Evolutionary conservation across 129 eudicot genomes (phyloP).

Genomic region (Centella asiatica): DNA sequence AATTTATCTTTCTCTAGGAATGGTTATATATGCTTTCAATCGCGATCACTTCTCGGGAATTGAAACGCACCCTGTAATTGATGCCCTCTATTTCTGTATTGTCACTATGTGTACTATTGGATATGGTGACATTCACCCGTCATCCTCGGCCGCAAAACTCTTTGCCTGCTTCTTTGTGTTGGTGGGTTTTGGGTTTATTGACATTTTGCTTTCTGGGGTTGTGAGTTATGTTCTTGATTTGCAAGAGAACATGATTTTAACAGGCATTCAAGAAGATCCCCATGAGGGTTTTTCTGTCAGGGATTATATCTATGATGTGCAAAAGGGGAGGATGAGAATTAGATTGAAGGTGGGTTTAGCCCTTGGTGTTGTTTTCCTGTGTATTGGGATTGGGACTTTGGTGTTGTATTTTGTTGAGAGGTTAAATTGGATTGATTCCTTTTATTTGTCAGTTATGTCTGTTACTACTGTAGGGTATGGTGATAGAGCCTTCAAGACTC

Average conservation of each 20-base stretch:
- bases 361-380: conserved; percentile 31
- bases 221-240: conserved; percentile 42
- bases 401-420: conserved; percentile 31
- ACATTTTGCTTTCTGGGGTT: conserved; percentile 44
- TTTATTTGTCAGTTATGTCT: conserved; percentile 41
- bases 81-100: conserved; percentile 55
- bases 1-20: conserved; percentile 37
- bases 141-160: conserved; percentile 35
- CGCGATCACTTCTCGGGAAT: conserved; percentile 40
- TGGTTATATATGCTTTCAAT: conserved; percentile 35
- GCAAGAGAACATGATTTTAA: conserved; percentile 38
- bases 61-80: conserved; percentile 46
- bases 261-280: conserved; percentile 14
- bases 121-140: conserved; percentile 57
- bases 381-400: conserved; percentile 40
- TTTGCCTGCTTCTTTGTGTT: conserved; percentile 45
- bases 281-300: conserved; percentile 10
- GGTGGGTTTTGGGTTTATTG: conserved; percentile 55
- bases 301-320: conserved; percentile 33
- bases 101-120: conserved; percentile 74
- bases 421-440: conserved; percentile 32
- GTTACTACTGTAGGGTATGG: conserved; percentile 69
- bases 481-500: conserved; percentile 42
- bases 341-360: conserved; percentile 47
- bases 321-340: conserved; percentile 58